Evolutionary conservation across 176 grass and related monocot species (phyloP).

Genomic region (Paspalum vaginatum): DNA sequence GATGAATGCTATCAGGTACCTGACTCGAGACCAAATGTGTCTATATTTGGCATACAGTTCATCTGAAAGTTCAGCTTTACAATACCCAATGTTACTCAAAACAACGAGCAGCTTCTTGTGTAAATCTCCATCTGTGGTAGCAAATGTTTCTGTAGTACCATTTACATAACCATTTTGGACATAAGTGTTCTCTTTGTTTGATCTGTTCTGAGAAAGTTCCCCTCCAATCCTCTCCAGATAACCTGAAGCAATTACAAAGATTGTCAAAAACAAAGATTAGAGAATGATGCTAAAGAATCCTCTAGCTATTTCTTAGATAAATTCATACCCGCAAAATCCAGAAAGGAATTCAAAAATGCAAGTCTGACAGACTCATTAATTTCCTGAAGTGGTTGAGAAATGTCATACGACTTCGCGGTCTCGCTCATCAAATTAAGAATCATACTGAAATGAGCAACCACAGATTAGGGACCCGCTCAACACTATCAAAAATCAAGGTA

Average conservation of each 20-base stretch:
- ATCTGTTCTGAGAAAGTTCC: slow-evolving; percentile 72
- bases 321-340: slow-evolving; percentile 93
- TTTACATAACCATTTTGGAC: slow-evolving; percentile 83
- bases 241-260: slow-evolving; percentile 63
- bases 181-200: slow-evolving; percentile 76
- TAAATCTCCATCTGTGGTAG: slow-evolving; percentile 47
- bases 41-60: slow-evolving; percentile 86
- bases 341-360: slow-evolving; percentile 94
- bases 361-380: slow-evolving; percentile 98
- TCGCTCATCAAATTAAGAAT: slow-evolving; percentile 86
- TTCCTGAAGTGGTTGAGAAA: slow-evolving; percentile 89
- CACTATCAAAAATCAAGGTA: slow-evolving; percentile 10
- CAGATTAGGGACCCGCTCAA: slow-evolving; percentile 27
- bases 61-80: slow-evolving; percentile 87
- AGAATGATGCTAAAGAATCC: slow-evolving; percentile 23
- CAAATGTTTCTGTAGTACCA: slow-evolving; percentile 61
- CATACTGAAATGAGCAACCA: slow-evolving; percentile 70
- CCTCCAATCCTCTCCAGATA: slow-evolving; percentile 82
- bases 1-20: slow-evolving; percentile 54
- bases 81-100: slow-evolving; percentile 99
- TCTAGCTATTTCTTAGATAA: slow-evolving; percentile 22
- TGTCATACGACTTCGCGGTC: slow-evolving; percentile 71
- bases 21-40: slow-evolving; percentile 77
- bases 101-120: slow-evolving; percentile 91
- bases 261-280: slow-evolving; percentile 13